These are phyloP conservation scores for Agrocybe praecox DNA, from an alignment of 768 basidiomycete species.

Conservation along the genomic window DNA sequence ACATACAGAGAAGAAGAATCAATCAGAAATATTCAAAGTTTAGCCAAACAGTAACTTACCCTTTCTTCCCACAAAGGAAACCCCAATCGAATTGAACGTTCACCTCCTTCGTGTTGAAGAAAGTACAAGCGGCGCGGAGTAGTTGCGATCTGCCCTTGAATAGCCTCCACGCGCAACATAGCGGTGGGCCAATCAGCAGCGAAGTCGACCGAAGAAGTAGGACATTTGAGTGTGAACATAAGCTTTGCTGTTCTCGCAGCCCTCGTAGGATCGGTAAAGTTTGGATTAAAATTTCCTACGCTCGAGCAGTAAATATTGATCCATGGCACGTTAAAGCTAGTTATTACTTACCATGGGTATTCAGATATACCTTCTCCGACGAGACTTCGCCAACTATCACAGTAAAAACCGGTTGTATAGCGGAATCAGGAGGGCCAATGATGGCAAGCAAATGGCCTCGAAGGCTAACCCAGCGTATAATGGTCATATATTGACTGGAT, in stretches of 20 bases:
- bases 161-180: neutral
- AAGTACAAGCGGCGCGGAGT: neutral
- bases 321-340: too few species aligned
- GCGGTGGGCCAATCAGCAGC: neutral
- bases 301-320: too few species aligned
- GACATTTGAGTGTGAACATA: neutral
- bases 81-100: neutral
- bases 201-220: neutral
- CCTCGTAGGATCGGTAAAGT: neutral
- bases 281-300: neutral
- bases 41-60: too few species aligned
- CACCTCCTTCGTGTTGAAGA: neutral
- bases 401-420: neutral
- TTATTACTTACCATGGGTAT: neutral
- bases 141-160: neutral
- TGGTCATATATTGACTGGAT: neutral
- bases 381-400: neutral
- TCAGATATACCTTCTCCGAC: neutral
- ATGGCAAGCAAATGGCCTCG: neutral
- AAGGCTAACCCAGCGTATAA: neutral
- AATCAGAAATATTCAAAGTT: too few species aligned
- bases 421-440: neutral
- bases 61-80: neutral
- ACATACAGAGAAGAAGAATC: neutral
- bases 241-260: neutral